A percentile compares a stretch with the other conserved stretches of the same genome.
Evolutionary conservation across 2,329 filamentous ascomycete genomes (phyloP).

Genomic region (Fusarium sp.): DNA sequence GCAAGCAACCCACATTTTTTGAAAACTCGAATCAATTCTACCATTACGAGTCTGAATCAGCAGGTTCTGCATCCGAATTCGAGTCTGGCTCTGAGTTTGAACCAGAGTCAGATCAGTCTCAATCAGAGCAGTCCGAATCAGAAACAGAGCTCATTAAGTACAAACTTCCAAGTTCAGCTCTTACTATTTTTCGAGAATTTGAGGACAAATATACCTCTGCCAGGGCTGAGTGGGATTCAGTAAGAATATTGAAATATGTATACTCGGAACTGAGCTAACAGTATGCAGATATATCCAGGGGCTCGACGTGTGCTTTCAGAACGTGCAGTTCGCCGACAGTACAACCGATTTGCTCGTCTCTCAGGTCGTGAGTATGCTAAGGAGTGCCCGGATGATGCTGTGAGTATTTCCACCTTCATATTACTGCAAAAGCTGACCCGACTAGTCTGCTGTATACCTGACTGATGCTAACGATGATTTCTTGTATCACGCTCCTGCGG

Average conservation of each 20-base stretch:
- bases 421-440: background rate
- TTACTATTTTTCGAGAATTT: background rate
- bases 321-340: background rate
- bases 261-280: background rate
- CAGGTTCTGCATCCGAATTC: background rate
- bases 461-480: background rate
- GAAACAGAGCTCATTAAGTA: background rate
- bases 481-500: constrained; percentile 18
- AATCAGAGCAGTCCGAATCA: background rate
- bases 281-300: background rate
- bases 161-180: constrained; percentile 22
- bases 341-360: constrained; percentile 1
- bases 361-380: constrained; percentile 18
- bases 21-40: background rate
- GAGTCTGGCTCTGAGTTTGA: background rate
- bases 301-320: constrained; percentile 2
- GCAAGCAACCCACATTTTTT: constrained; percentile 4
- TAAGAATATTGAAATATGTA: background rate
- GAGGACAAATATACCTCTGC: background rate
- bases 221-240: background rate
- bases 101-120: background rate
- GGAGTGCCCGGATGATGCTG: background rate
- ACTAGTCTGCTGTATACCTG: background rate
- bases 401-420: background rate
- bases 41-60: background rate